Conservation (phyloP, 2,329 filamentous ascomycete genomes). For the Dactylonectria estremocensis region DNA sequence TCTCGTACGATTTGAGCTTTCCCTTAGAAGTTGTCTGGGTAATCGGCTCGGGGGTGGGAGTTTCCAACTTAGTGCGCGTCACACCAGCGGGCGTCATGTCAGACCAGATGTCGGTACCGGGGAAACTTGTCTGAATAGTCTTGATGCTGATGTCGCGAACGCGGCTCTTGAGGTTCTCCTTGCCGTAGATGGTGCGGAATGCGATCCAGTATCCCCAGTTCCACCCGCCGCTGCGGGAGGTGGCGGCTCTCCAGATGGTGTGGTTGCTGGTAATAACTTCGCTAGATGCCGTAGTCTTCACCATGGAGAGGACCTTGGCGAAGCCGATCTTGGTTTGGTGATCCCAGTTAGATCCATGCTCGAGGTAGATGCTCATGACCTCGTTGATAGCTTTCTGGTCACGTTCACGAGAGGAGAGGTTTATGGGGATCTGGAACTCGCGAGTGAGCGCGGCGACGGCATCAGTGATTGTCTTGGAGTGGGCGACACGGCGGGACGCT, state of each 20-base stretch:
- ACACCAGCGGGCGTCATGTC: conserved; percentile 4
- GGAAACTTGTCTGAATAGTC: conserved; percentile 5
- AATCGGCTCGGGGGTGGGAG: not conserved
- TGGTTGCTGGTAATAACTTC: conserved; percentile 10
- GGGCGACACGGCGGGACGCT: not conserved
- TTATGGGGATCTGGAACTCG: conserved; percentile 12
- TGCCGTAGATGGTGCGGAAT: conserved; percentile 25
- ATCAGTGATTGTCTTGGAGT: not conserved
- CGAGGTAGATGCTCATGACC: conserved; percentile 15
- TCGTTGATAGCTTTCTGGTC: conserved; percentile 8
- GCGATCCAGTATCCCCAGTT: conserved; percentile 28
- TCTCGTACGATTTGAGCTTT: not conserved
- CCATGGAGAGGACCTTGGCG: conserved; percentile 17
- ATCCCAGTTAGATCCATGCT: conserved; percentile 16
- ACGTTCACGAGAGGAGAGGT: not conserved
- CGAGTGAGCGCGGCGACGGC: conserved; percentile 7
- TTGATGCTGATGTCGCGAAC: not conserved
- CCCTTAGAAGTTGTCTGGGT: not conserved
- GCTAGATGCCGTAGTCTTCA: conserved; percentile 11
- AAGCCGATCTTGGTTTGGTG: conserved; percentile 16
- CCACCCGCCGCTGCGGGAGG: conserved; percentile 15
- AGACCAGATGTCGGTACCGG: conserved; percentile 22
- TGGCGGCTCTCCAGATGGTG: conserved; percentile 14
- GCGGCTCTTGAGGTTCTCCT: not conserved
- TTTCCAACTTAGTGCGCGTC: not conserved